Conservation (phyloP, 345 rosid species). For the Eucalyptus pauciflora region DNA sequence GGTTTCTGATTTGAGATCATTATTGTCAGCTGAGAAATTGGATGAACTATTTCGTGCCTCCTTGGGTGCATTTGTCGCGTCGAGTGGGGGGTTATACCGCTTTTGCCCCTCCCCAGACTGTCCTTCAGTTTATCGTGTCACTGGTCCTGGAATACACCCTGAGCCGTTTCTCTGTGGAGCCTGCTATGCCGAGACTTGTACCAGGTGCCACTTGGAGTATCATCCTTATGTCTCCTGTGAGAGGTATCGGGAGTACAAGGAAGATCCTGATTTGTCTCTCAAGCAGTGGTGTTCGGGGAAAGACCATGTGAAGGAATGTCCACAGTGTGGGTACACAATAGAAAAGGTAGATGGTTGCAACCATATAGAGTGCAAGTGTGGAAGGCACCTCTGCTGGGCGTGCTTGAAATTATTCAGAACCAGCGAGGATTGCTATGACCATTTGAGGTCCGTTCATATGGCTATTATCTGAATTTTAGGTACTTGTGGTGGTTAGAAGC, state of each 20-base stretch:
- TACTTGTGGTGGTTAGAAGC: not conserved
- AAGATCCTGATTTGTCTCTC: slow-evolving; percentile 69
- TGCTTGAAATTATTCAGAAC: slow-evolving; percentile 31
- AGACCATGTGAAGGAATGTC: slow-evolving; percentile 63
- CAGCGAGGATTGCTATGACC: slow-evolving; percentile 55
- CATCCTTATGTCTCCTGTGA: slow-evolving; percentile 67
- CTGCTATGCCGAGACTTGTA: slow-evolving; percentile 63
- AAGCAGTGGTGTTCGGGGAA: slow-evolving; percentile 74
- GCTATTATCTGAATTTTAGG: not conserved
- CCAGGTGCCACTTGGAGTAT: slow-evolving; percentile 64
- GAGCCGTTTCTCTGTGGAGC: slow-evolving; percentile 73
- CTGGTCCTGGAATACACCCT: not conserved
- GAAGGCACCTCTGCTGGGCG: slow-evolving; percentile 85
- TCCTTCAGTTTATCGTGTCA: slow-evolving; percentile 58
- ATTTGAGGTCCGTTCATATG: slow-evolving; percentile 36
- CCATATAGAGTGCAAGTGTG: slow-evolving; percentile 70
- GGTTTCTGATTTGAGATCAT: slow-evolving; percentile 48
- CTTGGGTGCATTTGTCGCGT: slow-evolving; percentile 44
- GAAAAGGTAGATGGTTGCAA: slow-evolving; percentile 89
- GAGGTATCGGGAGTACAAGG: slow-evolving; percentile 55
- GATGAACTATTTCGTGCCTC: slow-evolving; percentile 84
- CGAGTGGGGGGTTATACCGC: slow-evolving; percentile 49
- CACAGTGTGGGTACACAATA: slow-evolving; percentile 48
- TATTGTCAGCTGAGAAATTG: slow-evolving; percentile 47
- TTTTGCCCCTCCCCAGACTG: slow-evolving; percentile 93